Evolutionary conservation across 306 rosid species (phyloP).

Genomic region (Cucurbita pepo): DNA sequence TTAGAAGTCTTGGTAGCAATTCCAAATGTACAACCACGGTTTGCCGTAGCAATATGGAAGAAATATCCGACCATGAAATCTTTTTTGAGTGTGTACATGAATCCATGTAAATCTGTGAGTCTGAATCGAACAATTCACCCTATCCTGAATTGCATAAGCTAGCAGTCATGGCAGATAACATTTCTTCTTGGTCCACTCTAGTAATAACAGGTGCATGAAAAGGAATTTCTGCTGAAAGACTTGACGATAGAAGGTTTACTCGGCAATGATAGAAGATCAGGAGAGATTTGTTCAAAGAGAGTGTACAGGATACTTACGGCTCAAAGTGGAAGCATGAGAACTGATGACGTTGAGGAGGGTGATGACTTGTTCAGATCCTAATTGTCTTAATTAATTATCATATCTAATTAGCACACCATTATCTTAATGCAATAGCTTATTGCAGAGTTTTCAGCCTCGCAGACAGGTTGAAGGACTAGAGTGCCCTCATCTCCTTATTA

Average conservation of each 20-base stretch:
- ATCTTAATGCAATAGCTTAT: not conserved
- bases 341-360: conserved; percentile 83
- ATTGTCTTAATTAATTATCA: conserved; percentile 10
- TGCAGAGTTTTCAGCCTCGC: not conserved
- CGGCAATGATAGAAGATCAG: conserved; percentile 69
- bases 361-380: conserved; percentile 50
- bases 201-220: conserved; percentile 57
- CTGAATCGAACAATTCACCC: not conserved
- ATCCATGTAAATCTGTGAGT: conserved; percentile 55
- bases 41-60: conserved; percentile 78
- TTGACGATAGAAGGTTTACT: conserved; percentile 48
- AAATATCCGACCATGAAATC: conserved; percentile 86
- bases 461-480: not conserved
- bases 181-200: not conserved
- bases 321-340: conserved; percentile 48
- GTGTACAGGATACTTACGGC: conserved; percentile 79
- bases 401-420: not conserved
- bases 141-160: not conserved
- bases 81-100: conserved; percentile 68
- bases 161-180: not conserved
- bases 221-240: conserved; percentile 77
- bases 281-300: conserved; percentile 83
- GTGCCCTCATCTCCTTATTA: not conserved
- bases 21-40: conserved; percentile 94
- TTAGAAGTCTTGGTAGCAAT: conserved; percentile 84